These are phyloP conservation scores for Licmophora abbreviata DNA, from an alignment of 108 stramenopile genomes.

Conservation along the genomic window DNA sequence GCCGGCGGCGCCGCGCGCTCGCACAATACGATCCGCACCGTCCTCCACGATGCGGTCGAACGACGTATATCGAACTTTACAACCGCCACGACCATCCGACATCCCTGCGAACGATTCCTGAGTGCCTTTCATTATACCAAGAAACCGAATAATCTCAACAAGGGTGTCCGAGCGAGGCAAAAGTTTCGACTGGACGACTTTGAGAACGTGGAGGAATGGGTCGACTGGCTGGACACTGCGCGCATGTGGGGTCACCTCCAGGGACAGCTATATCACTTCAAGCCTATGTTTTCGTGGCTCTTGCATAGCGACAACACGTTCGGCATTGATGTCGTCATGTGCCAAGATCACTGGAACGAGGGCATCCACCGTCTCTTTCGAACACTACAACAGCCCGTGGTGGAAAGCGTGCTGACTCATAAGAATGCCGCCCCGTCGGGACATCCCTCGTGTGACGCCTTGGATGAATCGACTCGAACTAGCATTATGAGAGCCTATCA, in stretches of 20 bases:
- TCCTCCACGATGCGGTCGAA: background rate
- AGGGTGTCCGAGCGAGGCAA: background rate
- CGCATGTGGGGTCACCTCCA: background rate
- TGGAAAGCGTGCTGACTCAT: no score
- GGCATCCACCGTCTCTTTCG: background rate
- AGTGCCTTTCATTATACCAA: background rate
- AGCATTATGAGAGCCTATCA: background rate
- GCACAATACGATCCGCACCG: background rate
- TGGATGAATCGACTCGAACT: background rate
- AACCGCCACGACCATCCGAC: background rate
- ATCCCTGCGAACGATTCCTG: background rate
- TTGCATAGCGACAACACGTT: background rate
- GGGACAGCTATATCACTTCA: background rate
- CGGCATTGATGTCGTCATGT: slow-evolving; percentile 2
- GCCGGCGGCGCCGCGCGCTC: background rate
- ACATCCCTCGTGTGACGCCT: background rate
- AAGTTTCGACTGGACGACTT: background rate
- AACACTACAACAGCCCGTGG: no score
- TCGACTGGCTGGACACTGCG: background rate
- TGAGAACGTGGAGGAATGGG: background rate
- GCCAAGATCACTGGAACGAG: slow-evolving; percentile 1
- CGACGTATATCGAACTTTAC: background rate
- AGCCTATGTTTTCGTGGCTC: background rate
- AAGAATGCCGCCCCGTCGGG: no score
- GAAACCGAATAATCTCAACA: background rate